Base-by-base conservation (phyloP, 75 land plant genomes). In the Larix kaempferi region DNA sequence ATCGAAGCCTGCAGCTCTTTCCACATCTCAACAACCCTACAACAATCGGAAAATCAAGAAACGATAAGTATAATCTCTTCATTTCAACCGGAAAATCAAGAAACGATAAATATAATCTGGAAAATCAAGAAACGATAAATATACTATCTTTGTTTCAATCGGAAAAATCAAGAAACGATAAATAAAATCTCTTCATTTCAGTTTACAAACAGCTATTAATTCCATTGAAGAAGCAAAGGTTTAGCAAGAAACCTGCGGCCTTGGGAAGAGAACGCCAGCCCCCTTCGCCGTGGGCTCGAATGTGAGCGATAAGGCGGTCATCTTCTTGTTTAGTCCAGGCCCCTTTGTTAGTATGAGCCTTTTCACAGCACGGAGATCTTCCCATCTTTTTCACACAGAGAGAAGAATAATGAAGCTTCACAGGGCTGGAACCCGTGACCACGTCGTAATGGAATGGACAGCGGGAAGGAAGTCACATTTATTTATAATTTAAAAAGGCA, bases 261-360 rank as follows among this genome's bases (percentile, higher is more conserved):
- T 89, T 89, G 33, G 90, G 90, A 35, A 89, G 90, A 2, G 90
- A 89, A 17, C 88, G 71, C 90, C 90, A 89, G 80, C 90, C 86
- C 25, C 90, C 90, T 61, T 89, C 90, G 0, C 90, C 90, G 59
- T 89, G 90, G 56, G 80, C 90, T 17, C 84, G 80, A 29, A 89
- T 89, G 65, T 89, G 79, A 7, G 90, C 79, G 11, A 79, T 77
- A 2, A 89, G 82, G 14, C 86, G 79, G 29, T 89, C 90, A 80
- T 89, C 88, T 77, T 89, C 90, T 35, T 89, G 86, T 60, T 89
- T 89, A 23, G 83, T 89, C 88, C 90, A 89, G 35, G 90, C 88
- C 0, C 90, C 90, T 80, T 86, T 89, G 83, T 89, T 89, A 25
- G 88, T 88, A 75, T 88, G 90, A 16, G 87, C 88, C 65, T 88